Percentiles rank a stretch among this genome's conserved stretches.
phyloP scores from a whole-genome alignment of 129 eudicot genomes.

The Dittrichia graveolens region DNA sequence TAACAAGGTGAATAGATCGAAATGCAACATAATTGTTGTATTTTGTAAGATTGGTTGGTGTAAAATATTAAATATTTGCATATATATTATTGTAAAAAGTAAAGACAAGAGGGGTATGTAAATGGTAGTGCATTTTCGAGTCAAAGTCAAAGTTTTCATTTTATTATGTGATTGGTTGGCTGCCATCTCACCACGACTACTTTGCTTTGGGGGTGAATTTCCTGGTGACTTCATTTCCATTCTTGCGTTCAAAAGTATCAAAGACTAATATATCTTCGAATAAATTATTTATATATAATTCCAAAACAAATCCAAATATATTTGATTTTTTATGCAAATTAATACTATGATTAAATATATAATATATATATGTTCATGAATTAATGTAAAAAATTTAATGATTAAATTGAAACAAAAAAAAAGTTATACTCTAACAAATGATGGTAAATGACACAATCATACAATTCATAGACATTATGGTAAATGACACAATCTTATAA shows the following conservation, averaged over 20 bases:
- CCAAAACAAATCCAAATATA: no score
- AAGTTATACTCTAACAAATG: no score
- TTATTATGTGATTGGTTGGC: conserved; percentile 25
- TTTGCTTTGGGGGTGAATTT: conserved; percentile 10
- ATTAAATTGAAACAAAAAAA: no score
- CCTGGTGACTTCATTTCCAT: conserved; percentile 17
- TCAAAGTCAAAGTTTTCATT: conserved; percentile 27
- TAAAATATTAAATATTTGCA: not conserved
- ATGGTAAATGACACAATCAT: no score
- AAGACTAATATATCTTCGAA: no score
- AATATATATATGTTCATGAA: no score
- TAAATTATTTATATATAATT: no score
- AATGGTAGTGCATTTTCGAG: conserved; percentile 20
- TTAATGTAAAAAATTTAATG: no score
- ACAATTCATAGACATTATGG: not conserved
- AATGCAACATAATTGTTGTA: not conserved
- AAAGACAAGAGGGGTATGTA: conserved; percentile 1
- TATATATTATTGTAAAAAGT: not conserved
- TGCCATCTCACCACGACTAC: conserved; percentile 16
- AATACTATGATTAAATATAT: no score
- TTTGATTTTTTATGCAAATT: no score
- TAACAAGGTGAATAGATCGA: no score
- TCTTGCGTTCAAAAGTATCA: conserved; percentile 18
- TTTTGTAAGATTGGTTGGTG: not conserved
- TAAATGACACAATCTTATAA: not conserved